Conservation (phyloP, 306 rosid species). For the Pachyrhizus erosus region DNA sequence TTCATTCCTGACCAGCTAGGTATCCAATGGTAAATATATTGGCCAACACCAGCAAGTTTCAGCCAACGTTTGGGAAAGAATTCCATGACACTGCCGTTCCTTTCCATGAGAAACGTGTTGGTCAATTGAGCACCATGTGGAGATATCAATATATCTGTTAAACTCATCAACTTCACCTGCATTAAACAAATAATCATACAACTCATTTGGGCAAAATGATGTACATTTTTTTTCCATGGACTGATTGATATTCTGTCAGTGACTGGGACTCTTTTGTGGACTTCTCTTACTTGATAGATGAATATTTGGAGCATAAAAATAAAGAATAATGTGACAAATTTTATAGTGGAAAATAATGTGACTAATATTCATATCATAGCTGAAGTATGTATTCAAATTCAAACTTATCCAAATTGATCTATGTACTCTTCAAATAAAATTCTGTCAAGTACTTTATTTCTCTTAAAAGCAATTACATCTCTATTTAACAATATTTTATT, state of each 20-base stretch:
- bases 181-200: neutral
- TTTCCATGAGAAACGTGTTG: conserved; percentile 70
- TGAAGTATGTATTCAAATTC: neutral
- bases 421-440: neutral
- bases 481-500: neutral
- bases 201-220: neutral
- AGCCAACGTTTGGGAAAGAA: conserved; percentile 79
- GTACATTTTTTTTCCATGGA: neutral
- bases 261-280: neutral
- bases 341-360: neutral
- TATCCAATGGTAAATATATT: conserved; percentile 63
- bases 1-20: conserved; percentile 83
- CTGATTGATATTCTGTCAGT: neutral
- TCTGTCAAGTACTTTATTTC: neutral
- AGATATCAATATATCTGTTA: conserved; percentile 64
- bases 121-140: conserved; percentile 78
- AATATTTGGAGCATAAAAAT: neutral
- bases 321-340: neutral
- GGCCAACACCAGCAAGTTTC: conserved; percentile 74
- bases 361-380: no score
- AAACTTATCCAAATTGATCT: conserved; percentile 1
- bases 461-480: neutral
- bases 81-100: conserved; percentile 79
- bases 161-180: conserved; percentile 69
- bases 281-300: neutral